These are phyloP conservation scores for Apiospora rasikravindrae DNA, from an alignment of 2,329 filamentous ascomycete species.

Conservation along the genomic window DNA sequence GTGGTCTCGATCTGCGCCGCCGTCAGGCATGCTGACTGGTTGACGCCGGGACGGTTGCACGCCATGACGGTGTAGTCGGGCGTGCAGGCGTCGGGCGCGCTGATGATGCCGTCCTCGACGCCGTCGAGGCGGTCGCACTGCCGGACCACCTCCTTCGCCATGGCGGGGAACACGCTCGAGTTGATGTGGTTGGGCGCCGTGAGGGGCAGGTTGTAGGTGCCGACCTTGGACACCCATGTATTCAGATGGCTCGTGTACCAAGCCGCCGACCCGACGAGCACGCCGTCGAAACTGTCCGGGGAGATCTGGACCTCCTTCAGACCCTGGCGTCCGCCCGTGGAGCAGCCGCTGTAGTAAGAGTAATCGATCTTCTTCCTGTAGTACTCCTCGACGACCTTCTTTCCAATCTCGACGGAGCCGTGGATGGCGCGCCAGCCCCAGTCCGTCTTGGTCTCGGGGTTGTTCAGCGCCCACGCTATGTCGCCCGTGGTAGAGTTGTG, in stretches of 20 bases:
- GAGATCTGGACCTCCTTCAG: constrained; percentile 57
- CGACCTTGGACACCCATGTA: constrained; percentile 48
- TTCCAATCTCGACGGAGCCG: constrained; percentile 53
- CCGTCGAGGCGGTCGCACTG: constrained; percentile 59
- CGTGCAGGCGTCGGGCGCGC: constrained; percentile 50
- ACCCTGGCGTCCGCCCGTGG: constrained; percentile 63
- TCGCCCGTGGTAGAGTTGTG: constrained; percentile 42
- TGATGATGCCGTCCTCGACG: constrained; percentile 54
- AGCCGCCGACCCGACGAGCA: constrained; percentile 54
- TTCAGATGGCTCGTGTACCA: constrained; percentile 57
- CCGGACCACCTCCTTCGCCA: constrained; percentile 46
- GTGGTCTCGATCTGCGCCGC: constrained; percentile 46
- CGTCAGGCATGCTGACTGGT: constrained; percentile 47
- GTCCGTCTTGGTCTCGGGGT: constrained; percentile 41
- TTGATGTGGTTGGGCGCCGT: constrained; percentile 51
- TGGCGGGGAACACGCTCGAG: constrained; percentile 48
- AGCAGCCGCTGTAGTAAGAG: constrained; percentile 63
- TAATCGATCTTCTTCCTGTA: constrained; percentile 50
- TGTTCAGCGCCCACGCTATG: constrained; percentile 44
- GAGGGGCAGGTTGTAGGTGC: constrained; percentile 52
- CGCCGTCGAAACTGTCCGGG: constrained; percentile 62
- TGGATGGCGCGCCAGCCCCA: constrained; percentile 51
- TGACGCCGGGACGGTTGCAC: constrained; percentile 38
- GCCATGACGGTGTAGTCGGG: constrained; percentile 48
- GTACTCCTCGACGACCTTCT: constrained; percentile 52